Conservation (phyloP, 2,329 filamentous ascomycete species). For the Metarhizium album region DNA sequence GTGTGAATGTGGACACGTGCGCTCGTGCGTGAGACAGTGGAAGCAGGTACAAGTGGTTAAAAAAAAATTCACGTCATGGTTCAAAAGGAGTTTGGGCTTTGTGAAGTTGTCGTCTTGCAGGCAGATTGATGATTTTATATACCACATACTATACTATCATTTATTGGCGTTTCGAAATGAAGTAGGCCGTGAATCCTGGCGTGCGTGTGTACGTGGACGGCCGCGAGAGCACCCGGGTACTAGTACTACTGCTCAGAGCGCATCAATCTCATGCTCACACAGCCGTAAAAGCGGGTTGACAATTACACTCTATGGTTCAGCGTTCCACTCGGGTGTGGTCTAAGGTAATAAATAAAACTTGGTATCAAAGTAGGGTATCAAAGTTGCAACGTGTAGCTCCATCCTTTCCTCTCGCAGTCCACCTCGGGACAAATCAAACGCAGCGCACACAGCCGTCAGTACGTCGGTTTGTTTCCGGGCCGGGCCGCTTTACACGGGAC, state of each 20-base stretch:
- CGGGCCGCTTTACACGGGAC: constrained; percentile 25
- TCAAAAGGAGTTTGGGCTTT: neutral
- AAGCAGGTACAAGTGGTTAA: neutral
- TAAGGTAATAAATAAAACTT: neutral
- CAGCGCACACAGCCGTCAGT: neutral
- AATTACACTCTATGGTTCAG: too few relatives aligned
- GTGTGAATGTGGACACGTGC: neutral
- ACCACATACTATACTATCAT: neutral
- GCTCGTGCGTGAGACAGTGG: neutral
- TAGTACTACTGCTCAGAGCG: too few relatives aligned
- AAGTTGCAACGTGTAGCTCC: too few relatives aligned
- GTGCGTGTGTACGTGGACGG: neutral
- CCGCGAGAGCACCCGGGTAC: too few relatives aligned
- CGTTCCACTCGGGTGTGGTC: too few relatives aligned
- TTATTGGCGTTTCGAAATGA: neutral
- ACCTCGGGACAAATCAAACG: too few relatives aligned
- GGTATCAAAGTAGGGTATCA: neutral
- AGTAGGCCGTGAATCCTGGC: neutral
- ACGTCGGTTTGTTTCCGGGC: neutral
- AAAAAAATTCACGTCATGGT: constrained; percentile 3
- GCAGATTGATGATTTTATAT: neutral
- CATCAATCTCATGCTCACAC: too few relatives aligned
- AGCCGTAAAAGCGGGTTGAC: too few relatives aligned
- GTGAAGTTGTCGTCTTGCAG: neutral
- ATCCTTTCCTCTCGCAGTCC: too few relatives aligned